Conservation (phyloP, 2,329 filamentous ascomycete genomes). For the Fusarium verticillioides region DNA sequence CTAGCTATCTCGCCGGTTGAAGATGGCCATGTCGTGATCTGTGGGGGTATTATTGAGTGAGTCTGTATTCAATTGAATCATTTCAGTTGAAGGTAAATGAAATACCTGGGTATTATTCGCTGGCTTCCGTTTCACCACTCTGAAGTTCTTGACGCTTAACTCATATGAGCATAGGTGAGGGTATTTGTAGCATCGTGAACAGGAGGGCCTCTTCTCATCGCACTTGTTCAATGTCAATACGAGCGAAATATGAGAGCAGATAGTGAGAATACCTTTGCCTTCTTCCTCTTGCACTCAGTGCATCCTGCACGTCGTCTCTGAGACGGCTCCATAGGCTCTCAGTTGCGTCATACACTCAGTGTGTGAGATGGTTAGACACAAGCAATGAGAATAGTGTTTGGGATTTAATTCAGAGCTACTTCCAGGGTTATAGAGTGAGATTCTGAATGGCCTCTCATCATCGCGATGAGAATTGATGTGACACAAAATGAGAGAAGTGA, state of each 20-base stretch:
- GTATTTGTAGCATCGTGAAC: conserved; percentile 7
- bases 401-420: rapidly evolving
- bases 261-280: not conserved
- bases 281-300: conserved; percentile 20
- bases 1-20: rapidly evolving
- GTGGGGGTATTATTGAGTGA: rapidly evolving
- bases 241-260: rapidly evolving
- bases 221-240: not conserved
- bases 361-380: rapidly evolving
- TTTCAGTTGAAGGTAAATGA: rapidly evolving
- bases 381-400: rapidly evolving
- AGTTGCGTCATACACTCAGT: not conserved
- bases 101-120: not conserved
- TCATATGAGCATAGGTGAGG: conserved; percentile 11
- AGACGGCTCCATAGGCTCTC: not conserved
- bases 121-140: not conserved
- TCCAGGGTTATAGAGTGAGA: rapidly evolving
- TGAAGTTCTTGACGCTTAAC: not conserved
- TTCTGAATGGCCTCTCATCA: not conserved
- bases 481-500: not conserved
- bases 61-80: rapidly evolving
- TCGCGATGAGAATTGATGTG: no score
- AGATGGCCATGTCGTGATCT: not conserved
- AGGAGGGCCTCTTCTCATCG: conserved; percentile 7
- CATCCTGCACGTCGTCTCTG: conserved; percentile 15